Evolutionary conservation across 257 asterid species (phyloP), one percentile per base, ranked within the genome.

Genomic region (Primulina tabacum): DNA sequence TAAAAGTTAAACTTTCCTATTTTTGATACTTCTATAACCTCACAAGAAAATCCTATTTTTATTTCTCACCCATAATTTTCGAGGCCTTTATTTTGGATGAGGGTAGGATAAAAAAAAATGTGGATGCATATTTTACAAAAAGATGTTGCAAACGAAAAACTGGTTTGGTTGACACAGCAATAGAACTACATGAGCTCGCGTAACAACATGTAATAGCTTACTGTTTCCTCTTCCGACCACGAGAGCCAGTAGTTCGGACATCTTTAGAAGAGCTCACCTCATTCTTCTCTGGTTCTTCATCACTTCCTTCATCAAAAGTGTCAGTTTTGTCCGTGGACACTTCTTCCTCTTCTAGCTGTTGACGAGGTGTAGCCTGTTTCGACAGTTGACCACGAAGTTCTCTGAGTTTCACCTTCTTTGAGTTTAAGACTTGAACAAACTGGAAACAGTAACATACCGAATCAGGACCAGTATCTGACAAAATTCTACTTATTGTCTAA

Each of bases 351-450:
- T 78, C 80, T 20, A 76, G 75, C n/a, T 40, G 73, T 34, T 75
- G 75, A n/a, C 37, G 73, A 38, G 85, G 56, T 35, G 77, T 30
- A 50, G 69, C 78, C 30, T 78, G 77, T 60, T 78, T 84, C 33
- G 88, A 83, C 65, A 88, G 83, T 52, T 78, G 83, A 70, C 87
- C 89, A 24, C 90, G 93, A 67, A 93, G 90, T 70, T 87, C 95
- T 80, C 98, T 85, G 33, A 93, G 97, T 86, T 93, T 89, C 16
- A 86, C 83, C 82, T 93, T 93, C 85, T 93, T 93, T 70, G 96
- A 79, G 79, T 87, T 93, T 83, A 93, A 73, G 30, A 93, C 87
- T 35, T 68, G 83, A 61, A 86, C 83, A 80, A 93, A 90, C 98
- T 93, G 86, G 67, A 83, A 37, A 58, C 2, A 57, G 24, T 11